phyloP scores from a whole-genome alignment of 1,284 basidiomycete species.

The Rhodotorula sp. region DNA sequence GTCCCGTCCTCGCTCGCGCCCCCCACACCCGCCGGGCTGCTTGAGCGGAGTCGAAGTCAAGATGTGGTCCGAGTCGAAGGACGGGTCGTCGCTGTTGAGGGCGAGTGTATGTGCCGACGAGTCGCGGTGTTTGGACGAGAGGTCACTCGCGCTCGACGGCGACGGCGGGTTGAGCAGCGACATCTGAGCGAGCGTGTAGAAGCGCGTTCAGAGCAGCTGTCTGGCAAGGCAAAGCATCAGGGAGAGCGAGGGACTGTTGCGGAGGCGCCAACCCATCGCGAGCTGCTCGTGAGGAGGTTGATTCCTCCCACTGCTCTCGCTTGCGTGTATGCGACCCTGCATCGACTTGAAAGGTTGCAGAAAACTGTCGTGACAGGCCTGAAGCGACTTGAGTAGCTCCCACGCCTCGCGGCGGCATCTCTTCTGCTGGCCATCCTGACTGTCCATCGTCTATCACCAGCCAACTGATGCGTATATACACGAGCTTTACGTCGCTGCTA shows the following conservation, averaged over 20 bases:
- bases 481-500: background rate
- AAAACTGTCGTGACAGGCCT: no score
- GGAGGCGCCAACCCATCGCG: no score
- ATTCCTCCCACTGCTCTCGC: no score
- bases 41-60: constrained; percentile 17
- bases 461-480: no score
- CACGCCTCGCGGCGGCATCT: no score
- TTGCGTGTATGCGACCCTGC: no score
- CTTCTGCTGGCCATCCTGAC: no score
- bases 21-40: background rate
- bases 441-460: no score
- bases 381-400: no score
- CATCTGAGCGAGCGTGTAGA: background rate
- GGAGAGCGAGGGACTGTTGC: no score
- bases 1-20: background rate
- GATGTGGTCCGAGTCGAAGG: constrained; percentile 12
- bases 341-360: no score
- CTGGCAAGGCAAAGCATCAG: background rate
- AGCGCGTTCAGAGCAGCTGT: background rate
- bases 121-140: constrained; percentile 2
- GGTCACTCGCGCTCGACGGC: constrained; percentile 4
- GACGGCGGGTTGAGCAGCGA: background rate
- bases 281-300: no score
- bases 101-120: background rate
- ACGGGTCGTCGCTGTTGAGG: constrained; percentile 15